These are phyloP conservation scores for Plasmodium coatneyi DNA, from an alignment of 169 alveolate genomes.

Conservation along the genomic window DNA sequence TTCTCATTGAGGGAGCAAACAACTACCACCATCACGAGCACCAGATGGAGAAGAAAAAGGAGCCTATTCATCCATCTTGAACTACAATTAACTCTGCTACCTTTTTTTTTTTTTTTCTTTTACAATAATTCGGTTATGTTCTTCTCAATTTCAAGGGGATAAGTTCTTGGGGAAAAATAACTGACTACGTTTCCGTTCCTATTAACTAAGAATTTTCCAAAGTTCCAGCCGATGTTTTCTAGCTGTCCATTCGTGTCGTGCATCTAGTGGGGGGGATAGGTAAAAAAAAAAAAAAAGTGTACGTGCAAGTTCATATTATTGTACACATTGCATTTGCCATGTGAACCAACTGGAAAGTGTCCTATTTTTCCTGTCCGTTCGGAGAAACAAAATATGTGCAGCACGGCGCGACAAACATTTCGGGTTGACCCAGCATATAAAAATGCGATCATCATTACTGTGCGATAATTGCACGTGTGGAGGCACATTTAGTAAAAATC, in stretches of 20 bases:
- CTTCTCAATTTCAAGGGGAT: conserved; percentile 41
- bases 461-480: neutral
- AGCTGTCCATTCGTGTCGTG: conserved; percentile 31
- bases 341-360: too few relatives aligned
- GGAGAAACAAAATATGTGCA: neutral
- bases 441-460: neutral
- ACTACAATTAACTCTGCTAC: neutral
- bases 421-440: neutral
- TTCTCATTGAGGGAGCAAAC: neutral
- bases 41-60: neutral
- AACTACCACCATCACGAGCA: neutral
- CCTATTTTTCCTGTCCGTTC: too few relatives aligned
- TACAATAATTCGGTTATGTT: conserved; percentile 21
- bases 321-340: neutral
- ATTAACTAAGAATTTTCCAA: conserved; percentile 62
- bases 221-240: conserved; percentile 67
- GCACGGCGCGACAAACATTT: neutral
- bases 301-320: neutral
- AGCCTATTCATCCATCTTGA: neutral
- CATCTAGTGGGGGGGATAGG: conserved; percentile 14
- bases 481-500: neutral
- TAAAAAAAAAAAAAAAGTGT: neutral
- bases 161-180: conserved; percentile 37
- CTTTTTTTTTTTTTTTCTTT: neutral
- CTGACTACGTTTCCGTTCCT: conserved; percentile 37